Conservation (phyloP, 106 monocot species). For the Dactylorhiza incarnata region DNA sequence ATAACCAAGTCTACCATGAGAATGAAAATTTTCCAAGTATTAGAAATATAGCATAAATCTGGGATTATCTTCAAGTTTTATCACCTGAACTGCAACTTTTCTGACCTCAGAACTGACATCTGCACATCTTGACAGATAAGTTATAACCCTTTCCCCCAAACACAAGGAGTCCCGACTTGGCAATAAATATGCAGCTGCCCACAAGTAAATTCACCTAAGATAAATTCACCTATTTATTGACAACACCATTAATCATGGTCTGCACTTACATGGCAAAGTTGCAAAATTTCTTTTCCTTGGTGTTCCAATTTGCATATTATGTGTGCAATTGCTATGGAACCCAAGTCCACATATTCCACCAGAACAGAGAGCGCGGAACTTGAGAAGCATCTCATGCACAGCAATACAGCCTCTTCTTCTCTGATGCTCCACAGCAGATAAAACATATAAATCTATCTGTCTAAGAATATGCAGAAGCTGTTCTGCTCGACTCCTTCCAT, state of each 20-base stretch:
- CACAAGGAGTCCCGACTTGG: constrained; percentile 87
- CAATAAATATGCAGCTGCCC: constrained; percentile 82
- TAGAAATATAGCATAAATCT: not conserved
- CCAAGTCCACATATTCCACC: constrained; percentile 68
- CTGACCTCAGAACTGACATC: constrained; percentile 79
- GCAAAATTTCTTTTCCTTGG: constrained; percentile 51
- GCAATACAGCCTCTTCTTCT: constrained; percentile 82
- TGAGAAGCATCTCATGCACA: constrained; percentile 72
- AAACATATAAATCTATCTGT: constrained; percentile 86
- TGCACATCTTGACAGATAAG: constrained; percentile 90
- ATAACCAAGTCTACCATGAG: constrained; percentile 1
- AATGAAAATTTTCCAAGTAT: not conserved
- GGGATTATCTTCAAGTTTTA: not conserved
- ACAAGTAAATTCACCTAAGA: constrained; percentile 8
- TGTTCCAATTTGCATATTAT: constrained; percentile 35
- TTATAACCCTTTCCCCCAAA: constrained; percentile 84
- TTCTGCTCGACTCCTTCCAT: constrained; percentile 93
- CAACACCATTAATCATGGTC: constrained; percentile 1
- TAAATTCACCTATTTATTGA: not conserved
- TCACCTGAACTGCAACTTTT: constrained; percentile 82
- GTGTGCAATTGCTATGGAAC: constrained; percentile 34
- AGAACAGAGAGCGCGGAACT: constrained; percentile 81
- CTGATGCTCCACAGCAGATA: constrained; percentile 82
- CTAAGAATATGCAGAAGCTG: constrained; percentile 90
- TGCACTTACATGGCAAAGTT: constrained; percentile 70